These are phyloP conservation scores for Volutella citrinella DNA, from an alignment of 2,329 filamentous ascomycete genomes.

Conservation along the genomic window DNA sequence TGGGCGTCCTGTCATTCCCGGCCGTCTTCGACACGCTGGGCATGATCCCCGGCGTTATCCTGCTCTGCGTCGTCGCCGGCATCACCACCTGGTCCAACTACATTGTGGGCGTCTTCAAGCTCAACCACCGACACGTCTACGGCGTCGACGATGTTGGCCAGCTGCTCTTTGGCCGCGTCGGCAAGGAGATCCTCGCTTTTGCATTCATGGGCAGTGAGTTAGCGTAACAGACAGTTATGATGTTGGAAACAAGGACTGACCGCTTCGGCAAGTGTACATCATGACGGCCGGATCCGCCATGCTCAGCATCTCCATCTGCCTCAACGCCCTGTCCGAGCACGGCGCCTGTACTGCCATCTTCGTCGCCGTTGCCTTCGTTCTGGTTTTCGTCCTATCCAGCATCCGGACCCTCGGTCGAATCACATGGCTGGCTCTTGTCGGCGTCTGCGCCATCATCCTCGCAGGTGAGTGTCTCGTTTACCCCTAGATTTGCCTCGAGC, in stretches of 20 bases:
- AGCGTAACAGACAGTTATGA: no score
- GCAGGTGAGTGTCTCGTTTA: constrained; percentile 18
- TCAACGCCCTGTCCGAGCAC: constrained; percentile 4
- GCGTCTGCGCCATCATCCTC: no score
- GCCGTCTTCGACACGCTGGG: constrained; percentile 41
- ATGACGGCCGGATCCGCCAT: constrained; percentile 7
- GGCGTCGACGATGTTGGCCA: constrained; percentile 49
- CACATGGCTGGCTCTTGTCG: constrained; percentile 31
- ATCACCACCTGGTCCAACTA: constrained; percentile 48
- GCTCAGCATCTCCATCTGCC: constrained; percentile 7
- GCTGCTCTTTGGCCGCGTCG: constrained; percentile 43
- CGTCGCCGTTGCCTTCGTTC: constrained; percentile 5
- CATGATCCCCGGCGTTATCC: constrained; percentile 43
- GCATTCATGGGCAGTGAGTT: constrained; percentile 21
- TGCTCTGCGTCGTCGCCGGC: constrained; percentile 33
- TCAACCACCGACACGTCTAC: constrained; percentile 47
- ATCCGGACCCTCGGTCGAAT: constrained; percentile 6
- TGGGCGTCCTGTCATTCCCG: constrained; percentile 45
- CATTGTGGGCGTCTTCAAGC: constrained; percentile 49
- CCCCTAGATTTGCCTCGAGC: constrained; percentile 7
- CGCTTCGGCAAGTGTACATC: no score
- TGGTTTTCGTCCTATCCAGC: constrained; percentile 2
- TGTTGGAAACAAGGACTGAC: no score
- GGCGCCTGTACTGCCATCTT: constrained; percentile 6
- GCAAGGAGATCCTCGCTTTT: constrained; percentile 38